Evolutionary conservation across 2,329 filamentous ascomycete species (phyloP), one percentile per base, ranked within the genome.

Genomic region (Pyrenochaeta sp.): DNA sequence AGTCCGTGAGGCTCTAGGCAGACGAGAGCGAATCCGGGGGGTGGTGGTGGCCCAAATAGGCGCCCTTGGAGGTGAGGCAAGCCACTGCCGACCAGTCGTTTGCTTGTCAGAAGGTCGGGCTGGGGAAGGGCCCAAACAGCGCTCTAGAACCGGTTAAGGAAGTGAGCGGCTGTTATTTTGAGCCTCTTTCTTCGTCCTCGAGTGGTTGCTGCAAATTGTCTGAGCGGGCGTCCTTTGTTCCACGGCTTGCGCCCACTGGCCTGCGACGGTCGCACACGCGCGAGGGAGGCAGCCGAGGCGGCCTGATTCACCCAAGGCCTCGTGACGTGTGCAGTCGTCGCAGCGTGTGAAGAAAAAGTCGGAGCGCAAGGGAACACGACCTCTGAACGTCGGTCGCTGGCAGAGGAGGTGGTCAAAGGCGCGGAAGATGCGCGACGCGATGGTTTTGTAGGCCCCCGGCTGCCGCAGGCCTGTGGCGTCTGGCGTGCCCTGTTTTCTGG

Each of bases 1-100:
- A 60, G 67, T 64, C 65, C 60, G 55, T 69, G 69, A 67, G 68
- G 67, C 73, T 73, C 71, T 70, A 71, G 68, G 67, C 66, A 65
- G 67, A 67, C 67, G 53, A 57, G 61, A n/a, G 63, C 59, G 58
- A 57, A 59, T 68, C 51, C 48, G 47, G 59, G n/a, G 46, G 39
- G 52, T 63, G 59, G 66, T 53, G 63, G 63, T 60, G 63, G 62
- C 61, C 61, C 53, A 57, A 57, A 61, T 72, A 71, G 59, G 65
- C 71, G 69, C 70, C 70, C 68, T 58, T 40, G 55, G 44, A 52
- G 55, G 60, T 52, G 60, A 61, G 60, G 53, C 51, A 53, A 58
- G 61, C 54, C 51, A 59, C 58, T 66, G 51, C 56, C 58, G 67
- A 58, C 71, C 70, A 73, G 65, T 72, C 69, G 57, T 66, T 65